Evolutionary conservation across 2,329 filamentous ascomycete genomes (phyloP).

Genomic region (Penicillium polonicum): DNA sequence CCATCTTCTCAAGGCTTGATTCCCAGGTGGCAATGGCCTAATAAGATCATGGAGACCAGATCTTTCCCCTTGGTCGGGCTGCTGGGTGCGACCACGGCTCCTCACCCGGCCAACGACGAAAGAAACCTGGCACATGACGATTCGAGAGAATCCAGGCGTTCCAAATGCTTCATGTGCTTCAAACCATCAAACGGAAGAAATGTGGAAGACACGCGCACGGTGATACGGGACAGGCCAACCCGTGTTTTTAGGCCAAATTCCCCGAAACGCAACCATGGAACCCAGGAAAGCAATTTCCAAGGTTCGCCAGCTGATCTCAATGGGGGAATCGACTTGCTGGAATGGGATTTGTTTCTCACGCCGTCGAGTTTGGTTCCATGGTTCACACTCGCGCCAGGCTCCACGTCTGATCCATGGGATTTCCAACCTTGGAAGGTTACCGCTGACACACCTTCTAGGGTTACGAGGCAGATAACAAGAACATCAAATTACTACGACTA

Average conservation of each 20-base stretch:
- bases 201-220: slow-evolving; percentile 27
- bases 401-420: slow-evolving; percentile 15
- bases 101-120: neutral
- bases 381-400: slow-evolving; percentile 32
- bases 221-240: slow-evolving; percentile 22
- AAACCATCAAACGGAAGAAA: slow-evolving; percentile 9
- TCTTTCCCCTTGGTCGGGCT: neutral
- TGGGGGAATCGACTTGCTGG: neutral
- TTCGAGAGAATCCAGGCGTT: neutral
- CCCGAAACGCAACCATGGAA: neutral
- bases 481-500: slow-evolving; percentile 78
- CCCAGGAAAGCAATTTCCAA: neutral
- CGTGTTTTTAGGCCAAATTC: slow-evolving; percentile 17
- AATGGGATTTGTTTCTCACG: slow-evolving; percentile 6
- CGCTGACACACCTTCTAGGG: slow-evolving; percentile 53
- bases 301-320: neutral
- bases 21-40: neutral
- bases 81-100: neutral
- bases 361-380: slow-evolving; percentile 42
- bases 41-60: neutral
- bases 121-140: neutral
- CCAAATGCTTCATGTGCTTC: neutral
- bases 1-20: neutral
- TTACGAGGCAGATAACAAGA: slow-evolving; percentile 69
- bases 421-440: neutral